Base-by-base conservation (phyloP, 2,329 filamentous ascomycete species). In the Stagonosporopsis vannaccii region DNA sequence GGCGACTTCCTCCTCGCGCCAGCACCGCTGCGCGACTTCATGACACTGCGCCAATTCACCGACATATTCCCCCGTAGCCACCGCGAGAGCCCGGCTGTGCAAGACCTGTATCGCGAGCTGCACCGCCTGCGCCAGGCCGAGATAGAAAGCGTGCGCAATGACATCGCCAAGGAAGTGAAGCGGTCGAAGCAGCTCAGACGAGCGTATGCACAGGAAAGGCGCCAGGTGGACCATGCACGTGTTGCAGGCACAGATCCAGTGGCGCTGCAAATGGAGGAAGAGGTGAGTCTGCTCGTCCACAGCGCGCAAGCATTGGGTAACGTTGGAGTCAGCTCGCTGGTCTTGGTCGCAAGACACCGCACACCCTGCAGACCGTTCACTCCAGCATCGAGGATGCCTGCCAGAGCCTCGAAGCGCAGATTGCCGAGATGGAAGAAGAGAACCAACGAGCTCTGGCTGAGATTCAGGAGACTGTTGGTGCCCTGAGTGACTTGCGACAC, bases 401-500 rank as follows among this genome's bases (percentile, higher is more conserved):
- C 36, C 75, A 79, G 15, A 85, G 86, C 56, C 77, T 96, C 25
- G 85, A 92, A 68, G 81, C 81, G 19, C 89, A 95, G 69, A 85
- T 94, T 51, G 79, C 81, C 55, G 80, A 79, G 35, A 79, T 93
- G 4, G 85, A 91, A 63, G 79, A 83, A 30, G 88, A 94, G 63
- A 86, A 89, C 49, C 80, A 81, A 0, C 72, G 74, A 1, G 77
- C 92, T 3, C 75, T 90, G 6, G 79, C 83, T 4, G 84, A 85
- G 11, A 83, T 95, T 47, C 82, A 83, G 61, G 82, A 86, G 52
- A 88, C 84, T 0, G 84, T 95, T 15, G 89, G 89, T 28, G 86
- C 85, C 43, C 79, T 97, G 72, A 96, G 91, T 74, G 91, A 96
- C 75, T 81, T 96, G 51, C 87, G 90, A 41, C 94, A 95, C 68